Conservation (phyloP, 345 rosid species). For the Draba incana region DNA sequence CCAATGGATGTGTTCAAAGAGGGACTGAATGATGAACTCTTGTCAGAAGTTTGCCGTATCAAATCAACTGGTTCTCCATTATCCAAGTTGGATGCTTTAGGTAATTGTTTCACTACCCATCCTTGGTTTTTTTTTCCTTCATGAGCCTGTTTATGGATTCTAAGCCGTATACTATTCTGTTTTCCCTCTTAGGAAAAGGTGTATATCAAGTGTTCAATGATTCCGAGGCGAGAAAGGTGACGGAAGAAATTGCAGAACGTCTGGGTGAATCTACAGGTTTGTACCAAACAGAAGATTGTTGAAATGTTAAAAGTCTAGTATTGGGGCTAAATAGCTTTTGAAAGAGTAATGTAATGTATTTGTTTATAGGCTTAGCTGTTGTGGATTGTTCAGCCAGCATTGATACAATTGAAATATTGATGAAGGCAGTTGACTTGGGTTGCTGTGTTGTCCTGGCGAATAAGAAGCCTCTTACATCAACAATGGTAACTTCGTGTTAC, state of each 20-base stretch:
- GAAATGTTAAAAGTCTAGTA: neutral
- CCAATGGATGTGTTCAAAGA: slow-evolving; percentile 48
- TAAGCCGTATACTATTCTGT: neutral
- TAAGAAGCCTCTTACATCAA: slow-evolving; percentile 88
- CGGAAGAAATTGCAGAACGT: slow-evolving; percentile 54
- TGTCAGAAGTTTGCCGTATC: slow-evolving; percentile 61
- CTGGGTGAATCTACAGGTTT: slow-evolving; percentile 78
- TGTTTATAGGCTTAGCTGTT: slow-evolving; percentile 63
- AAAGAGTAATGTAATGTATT: neutral
- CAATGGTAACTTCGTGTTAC: slow-evolving; percentile 53
- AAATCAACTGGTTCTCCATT: slow-evolving; percentile 63
- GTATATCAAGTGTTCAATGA: slow-evolving; percentile 44
- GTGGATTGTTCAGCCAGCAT: slow-evolving; percentile 91
- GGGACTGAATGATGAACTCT: slow-evolving; percentile 59
- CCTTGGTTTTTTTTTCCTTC: neutral
- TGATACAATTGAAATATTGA: slow-evolving; percentile 58
- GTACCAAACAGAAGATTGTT: slow-evolving; percentile 25
- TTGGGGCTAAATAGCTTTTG: slow-evolving; percentile 8
- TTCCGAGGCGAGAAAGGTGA: slow-evolving; percentile 47
- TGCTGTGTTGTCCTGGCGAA: slow-evolving; percentile 87
- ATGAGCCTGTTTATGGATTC: neutral
- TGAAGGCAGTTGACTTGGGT: slow-evolving; percentile 59
- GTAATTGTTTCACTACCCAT: slow-evolving; percentile 38
- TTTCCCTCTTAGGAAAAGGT: slow-evolving; percentile 24
- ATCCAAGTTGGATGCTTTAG: slow-evolving; percentile 46